Evolutionary conservation across 1,139 yeast genomes (phyloP).

Genomic region (Groenewaldozyma sp.): DNA sequence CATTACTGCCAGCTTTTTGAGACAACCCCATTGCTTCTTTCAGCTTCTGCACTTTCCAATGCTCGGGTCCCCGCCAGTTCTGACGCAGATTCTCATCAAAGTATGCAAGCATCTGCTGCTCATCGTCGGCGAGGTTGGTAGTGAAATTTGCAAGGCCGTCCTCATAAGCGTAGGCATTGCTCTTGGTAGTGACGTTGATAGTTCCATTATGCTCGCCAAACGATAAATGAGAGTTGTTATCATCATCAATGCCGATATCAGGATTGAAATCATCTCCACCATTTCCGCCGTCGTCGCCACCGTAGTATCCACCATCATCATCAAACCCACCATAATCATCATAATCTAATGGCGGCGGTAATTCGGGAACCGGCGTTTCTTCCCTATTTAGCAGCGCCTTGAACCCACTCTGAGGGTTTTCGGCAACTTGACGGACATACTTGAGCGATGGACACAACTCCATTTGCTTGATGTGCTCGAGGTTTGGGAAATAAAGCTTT

Average conservation of each 20-base stretch:
- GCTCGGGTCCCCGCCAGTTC: slow-evolving; percentile 89
- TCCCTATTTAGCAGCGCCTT: background rate
- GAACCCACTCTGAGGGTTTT: slow-evolving; percentile 33
- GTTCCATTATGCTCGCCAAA: slow-evolving; percentile 13
- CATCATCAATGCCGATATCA: slow-evolving; percentile 23
- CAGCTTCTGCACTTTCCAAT: slow-evolving; percentile 74
- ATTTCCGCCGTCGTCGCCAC: slow-evolving; percentile 16
- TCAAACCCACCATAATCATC: slow-evolving; percentile 15
- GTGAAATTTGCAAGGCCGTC: slow-evolving; percentile 6
- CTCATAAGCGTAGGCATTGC: background rate
- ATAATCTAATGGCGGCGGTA: background rate
- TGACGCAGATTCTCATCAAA: slow-evolving; percentile 62
- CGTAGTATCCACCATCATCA: slow-evolving; percentile 14
- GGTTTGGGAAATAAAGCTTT: slow-evolving; percentile 18
- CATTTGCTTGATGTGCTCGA: slow-evolving; percentile 30
- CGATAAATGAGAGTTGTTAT: slow-evolving; percentile 14
- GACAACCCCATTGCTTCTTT: slow-evolving; percentile 27
- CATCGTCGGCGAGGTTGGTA: slow-evolving; percentile 26
- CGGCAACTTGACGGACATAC: slow-evolving; percentile 47
- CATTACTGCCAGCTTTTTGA: slow-evolving; percentile 19
- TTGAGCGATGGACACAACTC: slow-evolving; percentile 57
- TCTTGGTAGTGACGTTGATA: background rate
- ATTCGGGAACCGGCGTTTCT: slow-evolving; percentile 8
- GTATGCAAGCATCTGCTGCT: slow-evolving; percentile 65
- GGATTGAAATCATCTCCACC: slow-evolving; percentile 20